phyloP scores from a whole-genome alignment of 202 grass and related monocot genomes.

The Carex sylvatica region DNA sequence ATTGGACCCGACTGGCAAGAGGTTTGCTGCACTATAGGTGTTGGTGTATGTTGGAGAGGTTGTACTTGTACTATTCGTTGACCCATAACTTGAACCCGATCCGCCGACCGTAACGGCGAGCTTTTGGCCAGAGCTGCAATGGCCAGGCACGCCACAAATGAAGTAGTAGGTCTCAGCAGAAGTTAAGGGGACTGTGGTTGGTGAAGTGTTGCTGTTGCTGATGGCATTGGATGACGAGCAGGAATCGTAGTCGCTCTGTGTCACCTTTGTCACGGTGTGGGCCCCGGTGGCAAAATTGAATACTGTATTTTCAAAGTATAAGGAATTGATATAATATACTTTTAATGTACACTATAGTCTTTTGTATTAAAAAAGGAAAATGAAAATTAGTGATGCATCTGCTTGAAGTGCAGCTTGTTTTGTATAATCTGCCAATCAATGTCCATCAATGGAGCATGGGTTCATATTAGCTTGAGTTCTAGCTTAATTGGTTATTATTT shows the following conservation, averaged over 20 bases:
- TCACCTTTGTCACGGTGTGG: slow-evolving; percentile 72
- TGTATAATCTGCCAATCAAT: neutral
- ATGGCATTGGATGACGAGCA: slow-evolving; percentile 68
- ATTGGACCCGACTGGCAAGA: slow-evolving; percentile 25
- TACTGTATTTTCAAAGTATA: slow-evolving; percentile 32
- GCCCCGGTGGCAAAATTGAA: slow-evolving; percentile 53
- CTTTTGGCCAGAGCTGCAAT: slow-evolving; percentile 84
- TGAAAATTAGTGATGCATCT: neutral
- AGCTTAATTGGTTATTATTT: no score
- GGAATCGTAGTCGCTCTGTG: slow-evolving; percentile 56
- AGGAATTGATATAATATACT: neutral
- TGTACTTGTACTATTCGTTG: neutral
- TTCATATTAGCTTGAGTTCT: neutral
- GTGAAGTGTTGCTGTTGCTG: slow-evolving; percentile 46
- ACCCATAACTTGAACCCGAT: neutral
- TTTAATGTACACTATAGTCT: neutral
- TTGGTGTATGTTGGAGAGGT: slow-evolving; percentile 13
- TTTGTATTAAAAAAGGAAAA: neutral
- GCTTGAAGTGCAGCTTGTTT: neutral
- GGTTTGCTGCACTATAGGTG: slow-evolving; percentile 26
- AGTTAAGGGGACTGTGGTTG: slow-evolving; percentile 48
- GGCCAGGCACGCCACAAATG: slow-evolving; percentile 65
- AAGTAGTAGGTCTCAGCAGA: slow-evolving; percentile 64
- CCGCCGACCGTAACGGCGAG: slow-evolving; percentile 39
- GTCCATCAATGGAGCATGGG: neutral